Conservation (phyloP, 2,329 filamentous ascomycete genomes). For the Sclerotinia borealis region DNA sequence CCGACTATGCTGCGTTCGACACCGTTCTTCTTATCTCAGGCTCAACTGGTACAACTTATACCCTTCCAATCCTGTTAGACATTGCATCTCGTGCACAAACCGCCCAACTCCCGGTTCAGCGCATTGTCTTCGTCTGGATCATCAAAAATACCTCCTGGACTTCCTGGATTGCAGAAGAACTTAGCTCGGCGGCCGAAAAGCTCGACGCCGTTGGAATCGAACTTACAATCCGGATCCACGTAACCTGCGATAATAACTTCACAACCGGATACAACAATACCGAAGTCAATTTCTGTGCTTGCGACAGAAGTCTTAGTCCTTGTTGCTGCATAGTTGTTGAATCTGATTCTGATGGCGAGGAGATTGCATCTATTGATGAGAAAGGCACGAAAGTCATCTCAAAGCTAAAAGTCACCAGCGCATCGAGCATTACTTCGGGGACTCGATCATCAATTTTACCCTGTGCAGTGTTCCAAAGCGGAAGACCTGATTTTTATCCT, state of each 20-base stretch:
- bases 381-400: conserved; percentile 9
- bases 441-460: conserved; percentile 25
- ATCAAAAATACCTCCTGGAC: conserved; percentile 50
- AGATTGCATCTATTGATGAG: background rate
- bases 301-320: conserved; percentile 19
- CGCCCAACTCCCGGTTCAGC: conserved; percentile 37
- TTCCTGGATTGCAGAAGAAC: conserved; percentile 38
- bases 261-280: conserved; percentile 12
- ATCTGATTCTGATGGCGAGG: background rate
- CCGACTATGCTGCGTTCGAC: conserved; percentile 52
- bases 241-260: conserved; percentile 37
- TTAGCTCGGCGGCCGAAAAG: conserved; percentile 30
- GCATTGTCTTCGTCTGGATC: conserved; percentile 49
- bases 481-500: conserved; percentile 45
- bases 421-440: conserved; percentile 23
- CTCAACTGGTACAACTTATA: conserved; percentile 57
- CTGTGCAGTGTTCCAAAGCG: conserved; percentile 11
- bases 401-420: conserved; percentile 1
- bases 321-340: conserved; percentile 18
- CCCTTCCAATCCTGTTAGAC: conserved; percentile 46
- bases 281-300: conserved; percentile 15
- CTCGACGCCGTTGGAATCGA: conserved; percentile 43
- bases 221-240: conserved; percentile 47
- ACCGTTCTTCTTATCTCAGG: conserved; percentile 54
- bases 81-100: conserved; percentile 19